These are phyloP conservation scores for Panaeolus cyanescens DNA, from an alignment of 768 basidiomycete genomes.

Conservation along the genomic window DNA sequence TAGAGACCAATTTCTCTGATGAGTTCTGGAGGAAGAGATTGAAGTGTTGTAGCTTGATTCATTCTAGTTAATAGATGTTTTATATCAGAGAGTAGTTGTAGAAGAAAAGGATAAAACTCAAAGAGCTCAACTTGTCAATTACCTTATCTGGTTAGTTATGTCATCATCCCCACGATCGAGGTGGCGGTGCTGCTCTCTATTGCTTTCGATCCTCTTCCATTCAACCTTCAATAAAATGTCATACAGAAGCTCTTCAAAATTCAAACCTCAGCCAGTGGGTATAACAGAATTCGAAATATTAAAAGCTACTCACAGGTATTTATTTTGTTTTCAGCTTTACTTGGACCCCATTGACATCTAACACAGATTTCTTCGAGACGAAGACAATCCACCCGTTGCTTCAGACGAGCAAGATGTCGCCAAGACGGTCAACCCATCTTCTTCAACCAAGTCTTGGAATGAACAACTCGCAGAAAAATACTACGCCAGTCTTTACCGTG, in stretches of 20 bases:
- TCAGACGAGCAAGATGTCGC: not conserved
- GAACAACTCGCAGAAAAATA: slow-evolving; percentile 88
- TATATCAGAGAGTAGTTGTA: not conserved
- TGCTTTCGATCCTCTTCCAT: slow-evolving; percentile 1
- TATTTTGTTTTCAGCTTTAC: not conserved
- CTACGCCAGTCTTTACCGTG: slow-evolving; percentile 85
- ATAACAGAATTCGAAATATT: slow-evolving; percentile 76
- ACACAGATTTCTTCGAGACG: slow-evolving; percentile 78
- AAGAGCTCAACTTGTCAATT: not conserved
- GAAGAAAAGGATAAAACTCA: not conserved
- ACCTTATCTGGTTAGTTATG: not conserved
- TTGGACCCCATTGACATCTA: slow-evolving; percentile 1
- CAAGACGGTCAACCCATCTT: not conserved
- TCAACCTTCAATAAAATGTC: slow-evolving; percentile 33
- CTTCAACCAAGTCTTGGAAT: slow-evolving; percentile 58
- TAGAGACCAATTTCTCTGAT: not conserved
- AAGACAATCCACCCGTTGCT: slow-evolving; percentile 37
- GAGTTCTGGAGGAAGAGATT: not conserved
- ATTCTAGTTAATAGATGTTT: not conserved
- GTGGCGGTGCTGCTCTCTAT: slow-evolving; percentile 8
- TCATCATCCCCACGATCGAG: slow-evolving; percentile 3
- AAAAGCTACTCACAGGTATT: slow-evolving; percentile 69
- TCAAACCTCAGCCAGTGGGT: slow-evolving; percentile 27
- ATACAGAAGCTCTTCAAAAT: slow-evolving; percentile 34
- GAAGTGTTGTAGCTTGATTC: not conserved